Evolutionary conservation across 805 yeast genomes (phyloP).

Genomic region (Candida endomychidarum): DNA sequence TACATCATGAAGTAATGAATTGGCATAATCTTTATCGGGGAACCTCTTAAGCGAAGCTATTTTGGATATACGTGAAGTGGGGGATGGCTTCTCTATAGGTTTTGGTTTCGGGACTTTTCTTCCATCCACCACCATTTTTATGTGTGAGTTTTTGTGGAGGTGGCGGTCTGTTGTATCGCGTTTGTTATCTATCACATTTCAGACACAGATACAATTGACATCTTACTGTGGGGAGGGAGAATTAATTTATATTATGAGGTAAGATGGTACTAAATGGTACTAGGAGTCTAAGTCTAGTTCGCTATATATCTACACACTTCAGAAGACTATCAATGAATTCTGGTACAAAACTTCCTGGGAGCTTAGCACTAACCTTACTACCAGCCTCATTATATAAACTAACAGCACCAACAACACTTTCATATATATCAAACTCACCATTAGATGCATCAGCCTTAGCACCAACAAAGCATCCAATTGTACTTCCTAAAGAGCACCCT

Average conservation of each 20-base stretch:
- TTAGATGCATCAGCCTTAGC: slow-evolving; percentile 32
- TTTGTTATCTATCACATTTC: not conserved
- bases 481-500: slow-evolving; percentile 81
- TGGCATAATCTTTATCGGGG: slow-evolving; percentile 38
- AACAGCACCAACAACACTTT: slow-evolving; percentile 57
- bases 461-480: slow-evolving; percentile 59
- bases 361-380: slow-evolving; percentile 42
- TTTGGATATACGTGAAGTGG: slow-evolving; percentile 33
- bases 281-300: too few relatives aligned
- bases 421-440: slow-evolving; percentile 28
- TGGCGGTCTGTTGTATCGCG: not conserved
- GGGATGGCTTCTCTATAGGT: slow-evolving; percentile 28
- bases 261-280: too few relatives aligned
- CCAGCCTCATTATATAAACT: slow-evolving; percentile 63
- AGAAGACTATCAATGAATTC: slow-evolving; percentile 42
- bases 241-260: too few relatives aligned
- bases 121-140: slow-evolving; percentile 13
- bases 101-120: slow-evolving; percentile 6
- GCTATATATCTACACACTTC: slow-evolving; percentile 18
- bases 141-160: not conserved
- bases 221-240: too few relatives aligned
- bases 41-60: slow-evolving; percentile 39
- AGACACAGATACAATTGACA: not conserved
- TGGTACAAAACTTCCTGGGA: slow-evolving; percentile 54
- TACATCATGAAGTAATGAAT: slow-evolving; percentile 60